Percentiles rank a stretch among this genome's conserved stretches.
These are phyloP conservation scores for Penstemon newberryi DNA, from an alignment of 257 asterid species.

Conservation along the genomic window DNA sequence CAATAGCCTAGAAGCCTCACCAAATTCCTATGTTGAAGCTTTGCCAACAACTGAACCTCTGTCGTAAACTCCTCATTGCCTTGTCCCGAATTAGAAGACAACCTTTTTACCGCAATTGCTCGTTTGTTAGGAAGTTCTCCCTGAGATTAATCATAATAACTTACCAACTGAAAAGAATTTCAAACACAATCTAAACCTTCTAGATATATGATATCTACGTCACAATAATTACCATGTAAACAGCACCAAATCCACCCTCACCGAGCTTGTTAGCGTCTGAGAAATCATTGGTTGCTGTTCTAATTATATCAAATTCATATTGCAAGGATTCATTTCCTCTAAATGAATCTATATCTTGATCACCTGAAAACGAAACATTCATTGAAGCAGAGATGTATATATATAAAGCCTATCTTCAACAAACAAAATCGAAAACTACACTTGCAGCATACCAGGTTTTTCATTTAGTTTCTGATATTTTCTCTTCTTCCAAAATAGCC, in stretches of 20 bases:
- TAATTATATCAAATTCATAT: slow-evolving; percentile 31
- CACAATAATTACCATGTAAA: slow-evolving; percentile 30
- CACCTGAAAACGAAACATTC: no score
- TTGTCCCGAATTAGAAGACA: not conserved
- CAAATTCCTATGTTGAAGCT: not conserved
- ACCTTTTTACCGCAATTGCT: not conserved
- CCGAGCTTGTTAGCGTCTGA: slow-evolving; percentile 35
- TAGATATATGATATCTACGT: no score
- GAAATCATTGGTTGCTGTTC: slow-evolving; percentile 38
- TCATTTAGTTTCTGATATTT: no score
- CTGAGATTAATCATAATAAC: no score
- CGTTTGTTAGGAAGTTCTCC: not conserved
- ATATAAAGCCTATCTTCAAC: no score
- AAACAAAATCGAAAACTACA: no score
- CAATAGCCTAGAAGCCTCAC: no score
- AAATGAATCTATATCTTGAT: no score
- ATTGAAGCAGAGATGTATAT: no score
- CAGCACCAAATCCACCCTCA: slow-evolving; percentile 44
- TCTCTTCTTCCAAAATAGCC: no score
- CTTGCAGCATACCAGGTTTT: no score
- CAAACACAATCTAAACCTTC: no score
- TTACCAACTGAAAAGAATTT: not conserved
- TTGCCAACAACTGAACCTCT: not conserved
- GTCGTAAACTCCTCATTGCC: not conserved
- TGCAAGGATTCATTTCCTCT: slow-evolving; percentile 24